Base-by-base conservation (phyloP, 1,139 yeast species). In the Diutina mesorugosa region DNA sequence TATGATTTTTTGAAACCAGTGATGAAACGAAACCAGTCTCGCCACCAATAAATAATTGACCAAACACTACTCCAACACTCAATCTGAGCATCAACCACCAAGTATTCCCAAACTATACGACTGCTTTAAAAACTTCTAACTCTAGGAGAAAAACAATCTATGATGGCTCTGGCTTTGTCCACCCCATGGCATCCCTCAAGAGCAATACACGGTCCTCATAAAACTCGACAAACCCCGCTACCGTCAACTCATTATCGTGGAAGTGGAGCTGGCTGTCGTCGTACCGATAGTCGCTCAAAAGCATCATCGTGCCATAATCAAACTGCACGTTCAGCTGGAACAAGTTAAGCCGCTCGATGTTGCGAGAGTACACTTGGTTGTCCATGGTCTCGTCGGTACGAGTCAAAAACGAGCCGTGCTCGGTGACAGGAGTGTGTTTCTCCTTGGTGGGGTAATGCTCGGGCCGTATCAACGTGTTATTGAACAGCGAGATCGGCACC, bases 391-490 rank as follows among this genome's bases (percentile, higher is more conserved):
- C 53, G 21, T 50, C 53, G 45, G 53, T 50, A 7, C 53, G 21
- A 4, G 53, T 50, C 41, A 50, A 30, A 18, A n/a, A 50, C 16
- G 45, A 9, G 10, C 32, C 28, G n/a, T 50, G 32, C 5, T 50
- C 38, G 12, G n/a, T 10, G 4, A 32, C n/a, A 4, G 45, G 28
- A n/a, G 28, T n/a, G 10, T 50, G 28, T n/a, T 30, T 29, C 7
- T n/a, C 21, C 28, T 30, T 50, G 6, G 45, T 30, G 46, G 74
- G 73, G 57, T 69, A 71, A 60, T 71, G 73, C 54, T 69, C 69
- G 6, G 73, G 74, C 50, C 72, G 61, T 14, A 71, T 66, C 46
- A 69, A 61, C 0, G 73, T 68, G 32, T 62, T 63, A 54, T 65
- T 67, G 60, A 71, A 71, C 30, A 63, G 61, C 32, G 63, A 60